A percentile compares a stretch with the other conserved stretches of the same genome.
Conservation (phyloP, 768 basidiomycete genomes). For the Clathrus columnatus region DNA sequence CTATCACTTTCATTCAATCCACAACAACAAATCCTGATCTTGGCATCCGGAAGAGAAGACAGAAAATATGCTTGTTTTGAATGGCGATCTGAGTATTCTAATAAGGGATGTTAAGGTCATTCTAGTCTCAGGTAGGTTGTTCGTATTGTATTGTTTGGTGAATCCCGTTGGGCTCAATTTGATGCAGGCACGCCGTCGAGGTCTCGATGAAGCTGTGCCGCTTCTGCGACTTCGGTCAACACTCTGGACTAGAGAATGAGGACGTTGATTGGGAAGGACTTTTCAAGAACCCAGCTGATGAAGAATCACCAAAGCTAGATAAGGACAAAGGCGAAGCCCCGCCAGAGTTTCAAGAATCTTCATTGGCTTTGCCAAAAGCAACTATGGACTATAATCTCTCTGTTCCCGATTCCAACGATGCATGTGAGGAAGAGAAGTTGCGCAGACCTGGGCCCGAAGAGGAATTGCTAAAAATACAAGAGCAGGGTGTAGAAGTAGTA, state of each 20-base stretch:
- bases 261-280: slow-evolving; percentile 8
- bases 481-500: slow-evolving; percentile 13
- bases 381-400: slow-evolving; percentile 53
- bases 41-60: slow-evolving; percentile 38
- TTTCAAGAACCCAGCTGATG: slow-evolving; percentile 4
- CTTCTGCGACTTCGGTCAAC: not conserved
- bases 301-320: slow-evolving; percentile 47
- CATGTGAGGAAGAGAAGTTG: slow-evolving; percentile 23
- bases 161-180: not conserved
- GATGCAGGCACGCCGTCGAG: not conserved
- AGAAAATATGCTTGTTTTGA: slow-evolving; percentile 59
- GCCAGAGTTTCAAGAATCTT: slow-evolving; percentile 49
- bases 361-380: slow-evolving; percentile 45
- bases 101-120: slow-evolving; percentile 33
- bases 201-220: not conserved
- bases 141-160: slow-evolving; percentile 1
- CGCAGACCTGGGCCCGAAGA: slow-evolving; percentile 29
- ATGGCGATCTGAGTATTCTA: slow-evolving; percentile 57
- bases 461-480: slow-evolving; percentile 41
- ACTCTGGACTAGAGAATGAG: slow-evolving; percentile 20
- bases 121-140: slow-evolving; percentile 4
- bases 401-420: slow-evolving; percentile 31
- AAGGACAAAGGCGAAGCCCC: slow-evolving; percentile 73
- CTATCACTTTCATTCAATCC: slow-evolving; percentile 44
- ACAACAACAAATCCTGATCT: slow-evolving; percentile 42